phyloP scores from a whole-genome alignment of 192 early-diverging fungal species.

The Coemansia asiatica region DNA sequence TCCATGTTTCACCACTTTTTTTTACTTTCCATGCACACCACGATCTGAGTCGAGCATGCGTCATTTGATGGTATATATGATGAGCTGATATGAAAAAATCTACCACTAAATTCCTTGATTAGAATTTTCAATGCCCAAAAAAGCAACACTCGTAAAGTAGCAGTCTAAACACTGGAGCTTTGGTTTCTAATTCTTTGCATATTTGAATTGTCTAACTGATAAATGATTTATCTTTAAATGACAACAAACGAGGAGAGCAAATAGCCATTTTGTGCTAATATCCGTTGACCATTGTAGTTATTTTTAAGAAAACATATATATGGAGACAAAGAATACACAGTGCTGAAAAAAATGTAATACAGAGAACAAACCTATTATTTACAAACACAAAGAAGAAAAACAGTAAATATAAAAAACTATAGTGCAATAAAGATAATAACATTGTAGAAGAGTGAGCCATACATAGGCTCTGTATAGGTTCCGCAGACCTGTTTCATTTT shows the following conservation, averaged over 20 bases:
- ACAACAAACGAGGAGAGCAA: background rate
- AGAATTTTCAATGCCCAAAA: background rate
- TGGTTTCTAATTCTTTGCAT: background rate
- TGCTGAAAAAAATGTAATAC: background rate
- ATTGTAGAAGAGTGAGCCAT: background rate
- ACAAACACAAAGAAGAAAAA: constrained; percentile 1
- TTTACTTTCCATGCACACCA: background rate
- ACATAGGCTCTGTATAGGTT: background rate
- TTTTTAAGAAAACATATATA: constrained; percentile 1
- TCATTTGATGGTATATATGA: background rate
- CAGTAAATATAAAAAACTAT: constrained; percentile 4
- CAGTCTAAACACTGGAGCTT: background rate
- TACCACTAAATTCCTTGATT: background rate
- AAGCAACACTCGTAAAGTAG: background rate
- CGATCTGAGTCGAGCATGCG: background rate
- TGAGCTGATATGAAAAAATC: background rate
- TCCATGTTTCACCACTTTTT: background rate
- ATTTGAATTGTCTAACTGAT: background rate
- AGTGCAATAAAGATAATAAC: background rate
- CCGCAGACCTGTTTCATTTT: background rate
- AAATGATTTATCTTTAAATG: too few relatives aligned
- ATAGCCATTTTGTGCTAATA: background rate
- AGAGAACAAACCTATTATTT: background rate
- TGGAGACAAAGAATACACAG: background rate
- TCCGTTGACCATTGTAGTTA: background rate